Evolutionary conservation across 768 basidiomycete species (phyloP).

Genomic region (Naganishia onofrii): DNA sequence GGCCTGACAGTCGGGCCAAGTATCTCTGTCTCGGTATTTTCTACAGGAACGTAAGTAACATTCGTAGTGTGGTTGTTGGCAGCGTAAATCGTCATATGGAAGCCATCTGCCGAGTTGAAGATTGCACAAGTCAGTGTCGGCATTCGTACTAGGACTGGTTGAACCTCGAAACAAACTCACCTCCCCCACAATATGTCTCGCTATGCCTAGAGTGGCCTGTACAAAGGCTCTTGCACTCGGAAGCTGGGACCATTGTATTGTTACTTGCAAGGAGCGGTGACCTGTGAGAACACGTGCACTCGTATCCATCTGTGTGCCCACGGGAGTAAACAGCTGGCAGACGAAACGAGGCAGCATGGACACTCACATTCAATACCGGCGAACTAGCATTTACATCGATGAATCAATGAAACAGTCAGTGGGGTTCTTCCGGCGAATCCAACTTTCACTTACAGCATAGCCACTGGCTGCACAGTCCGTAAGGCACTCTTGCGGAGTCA

Average conservation of each 20-base stretch:
- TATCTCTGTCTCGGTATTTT: background rate
- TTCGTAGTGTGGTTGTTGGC: background rate
- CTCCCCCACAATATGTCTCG: conserved; percentile 6
- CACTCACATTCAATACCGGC: conserved; percentile 12
- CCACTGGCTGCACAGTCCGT: background rate
- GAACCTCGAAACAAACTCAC: background rate
- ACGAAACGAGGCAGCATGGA: background rate
- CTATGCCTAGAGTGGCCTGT: background rate
- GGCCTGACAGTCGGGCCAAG: background rate
- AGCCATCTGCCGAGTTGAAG: background rate
- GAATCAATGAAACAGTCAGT: background rate
- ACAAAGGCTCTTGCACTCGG: conserved; percentile 1
- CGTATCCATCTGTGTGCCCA: background rate
- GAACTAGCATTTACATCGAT: background rate
- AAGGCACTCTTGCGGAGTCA: conserved; percentile 5
- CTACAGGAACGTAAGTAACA: background rate
- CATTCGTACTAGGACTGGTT: background rate
- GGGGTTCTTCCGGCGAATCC: background rate
- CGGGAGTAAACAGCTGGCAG: too few species aligned
- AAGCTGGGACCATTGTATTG: background rate
- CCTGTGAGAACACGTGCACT: conserved; percentile 8
- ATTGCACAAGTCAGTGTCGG: background rate
- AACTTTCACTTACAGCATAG: background rate
- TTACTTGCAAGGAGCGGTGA: background rate
- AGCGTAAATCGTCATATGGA: background rate